These are phyloP conservation scores for Drechslera avenae DNA, from an alignment of 2,329 filamentous ascomycete genomes.

Conservation along the genomic window DNA sequence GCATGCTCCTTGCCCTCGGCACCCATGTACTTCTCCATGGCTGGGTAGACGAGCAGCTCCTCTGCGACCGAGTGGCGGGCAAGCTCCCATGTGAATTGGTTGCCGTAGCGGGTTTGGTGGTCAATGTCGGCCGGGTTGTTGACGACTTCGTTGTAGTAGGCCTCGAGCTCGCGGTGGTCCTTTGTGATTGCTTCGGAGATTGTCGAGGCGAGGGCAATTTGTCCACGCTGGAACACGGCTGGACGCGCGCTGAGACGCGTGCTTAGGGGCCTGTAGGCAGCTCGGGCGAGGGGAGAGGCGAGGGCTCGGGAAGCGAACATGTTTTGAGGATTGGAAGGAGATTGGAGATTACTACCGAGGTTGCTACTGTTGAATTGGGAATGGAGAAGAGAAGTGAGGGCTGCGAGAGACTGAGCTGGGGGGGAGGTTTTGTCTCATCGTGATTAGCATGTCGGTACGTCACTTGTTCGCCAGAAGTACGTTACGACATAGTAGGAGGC, in stretches of 20 bases:
- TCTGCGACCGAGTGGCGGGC: constrained; percentile 59
- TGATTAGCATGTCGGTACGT: neutral
- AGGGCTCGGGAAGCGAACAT: constrained; percentile 14
- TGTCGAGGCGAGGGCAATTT: neutral
- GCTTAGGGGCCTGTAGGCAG: constrained; percentile 6
- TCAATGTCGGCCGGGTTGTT: constrained; percentile 46
- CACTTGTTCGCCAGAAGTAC: constrained; percentile 4
- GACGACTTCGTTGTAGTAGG: constrained; percentile 53
- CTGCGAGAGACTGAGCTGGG: no score
- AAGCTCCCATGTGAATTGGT: constrained; percentile 60
- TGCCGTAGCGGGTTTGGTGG: constrained; percentile 53
- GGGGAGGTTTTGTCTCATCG: neutral
- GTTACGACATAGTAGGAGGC: neutral
- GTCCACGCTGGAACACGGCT: neutral
- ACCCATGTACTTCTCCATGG: constrained; percentile 44
- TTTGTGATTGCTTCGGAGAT: constrained; percentile 37
- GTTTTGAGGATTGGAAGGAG: neutral
- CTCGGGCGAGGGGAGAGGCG: no score
- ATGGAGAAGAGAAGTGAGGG: neutral
- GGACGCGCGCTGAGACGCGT: neutral
- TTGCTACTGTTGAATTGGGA: neutral
- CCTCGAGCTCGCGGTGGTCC: constrained; percentile 51
- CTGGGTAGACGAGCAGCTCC: constrained; percentile 52
- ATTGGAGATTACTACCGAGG: neutral
- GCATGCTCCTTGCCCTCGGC: constrained; percentile 38